Base-by-base conservation (phyloP, 768 basidiomycete species). In the Pleurotus salmoneostramineus region DNA sequence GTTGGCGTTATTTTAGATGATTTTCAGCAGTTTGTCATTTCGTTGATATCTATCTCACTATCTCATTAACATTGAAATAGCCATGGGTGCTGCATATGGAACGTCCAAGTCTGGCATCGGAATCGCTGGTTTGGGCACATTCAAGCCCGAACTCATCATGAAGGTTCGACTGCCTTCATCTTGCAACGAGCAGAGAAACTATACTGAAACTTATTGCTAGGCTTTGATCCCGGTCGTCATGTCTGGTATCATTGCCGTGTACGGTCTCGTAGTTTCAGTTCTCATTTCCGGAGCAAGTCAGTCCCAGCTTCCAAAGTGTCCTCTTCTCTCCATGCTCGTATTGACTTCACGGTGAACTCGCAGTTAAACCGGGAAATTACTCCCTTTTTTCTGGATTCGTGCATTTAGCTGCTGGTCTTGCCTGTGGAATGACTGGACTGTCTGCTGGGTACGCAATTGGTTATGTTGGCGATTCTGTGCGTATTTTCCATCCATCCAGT, bases 231-330 rank as follows among this genome's bases (percentile, higher is more conserved):
- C 95, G 3, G 95, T 97, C 36, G 94, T 98, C 71, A 97, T 98
- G 95, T 91, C 93, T 58, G 95, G 95, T 75, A 97, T 97, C 71
- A 95, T 97, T 63, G 95, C 95, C 33, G 95, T 98, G 37, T 98
- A 98, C 68, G 95, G 95, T 6, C 81, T 98, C 43, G 96, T 98
- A 6, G 95, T 98, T 11, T 91, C 93, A 3, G 95, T 98, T 33
- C 83, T 98, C 57, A 97, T 97, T 60, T 81, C 89, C 14, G 92
- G 92, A 57, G 66, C 73, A 61, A 57, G 77, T 80, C 62, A 61
- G 80, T 74, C 54, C 43, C n/a, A 6, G 50, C 5, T 4, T 58
- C 44, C 3, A 5, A 15, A 33, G 21, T 27, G 21, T 27, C 3
- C 21, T 27, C 21, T 27, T 27, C 21, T 27, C 21, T 27, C 21